These are phyloP conservation scores for Dendrocalamus sinicus DNA, from an alignment of 176 grass and related monocot genomes.

Conservation along the genomic window DNA sequence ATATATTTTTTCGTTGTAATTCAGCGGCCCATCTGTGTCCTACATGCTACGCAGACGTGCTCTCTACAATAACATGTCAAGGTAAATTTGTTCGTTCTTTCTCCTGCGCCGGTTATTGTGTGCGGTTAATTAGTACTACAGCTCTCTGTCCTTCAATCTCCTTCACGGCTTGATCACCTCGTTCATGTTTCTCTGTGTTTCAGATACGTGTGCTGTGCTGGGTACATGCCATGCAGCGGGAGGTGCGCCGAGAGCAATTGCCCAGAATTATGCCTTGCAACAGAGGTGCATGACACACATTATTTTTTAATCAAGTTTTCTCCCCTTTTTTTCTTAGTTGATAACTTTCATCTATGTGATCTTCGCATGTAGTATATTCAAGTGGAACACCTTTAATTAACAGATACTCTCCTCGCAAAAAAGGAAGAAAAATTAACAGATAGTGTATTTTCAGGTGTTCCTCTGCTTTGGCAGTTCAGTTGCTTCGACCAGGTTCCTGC, in stretches of 20 bases:
- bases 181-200: slow-evolving; percentile 1
- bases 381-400: not conserved
- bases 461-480: slow-evolving; percentile 88
- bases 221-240: slow-evolving; percentile 94
- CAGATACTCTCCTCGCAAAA: not conserved
- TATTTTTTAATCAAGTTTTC: not conserved
- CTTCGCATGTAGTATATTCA: not conserved
- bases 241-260: slow-evolving; percentile 84
- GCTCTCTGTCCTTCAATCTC: not conserved
- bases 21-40: slow-evolving; percentile 84
- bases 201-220: slow-evolving; percentile 92
- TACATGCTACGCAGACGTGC: slow-evolving; percentile 79
- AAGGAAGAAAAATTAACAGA: too few species aligned
- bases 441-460: slow-evolving; percentile 52
- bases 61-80: too few species aligned
- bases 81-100: too few species aligned
- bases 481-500: slow-evolving; percentile 93
- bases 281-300: slow-evolving; percentile 54
- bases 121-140: not conserved
- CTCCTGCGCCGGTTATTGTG: too few species aligned
- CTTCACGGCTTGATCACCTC: not conserved
- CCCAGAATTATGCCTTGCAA: slow-evolving; percentile 81
- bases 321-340: not conserved
- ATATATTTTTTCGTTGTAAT: not conserved
- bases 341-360: not conserved